Percentiles rank a stretch among this genome's conserved stretches.
Conservation (phyloP, 202 grass and related monocot genomes). For the Miscanthus sacchariflorus region DNA sequence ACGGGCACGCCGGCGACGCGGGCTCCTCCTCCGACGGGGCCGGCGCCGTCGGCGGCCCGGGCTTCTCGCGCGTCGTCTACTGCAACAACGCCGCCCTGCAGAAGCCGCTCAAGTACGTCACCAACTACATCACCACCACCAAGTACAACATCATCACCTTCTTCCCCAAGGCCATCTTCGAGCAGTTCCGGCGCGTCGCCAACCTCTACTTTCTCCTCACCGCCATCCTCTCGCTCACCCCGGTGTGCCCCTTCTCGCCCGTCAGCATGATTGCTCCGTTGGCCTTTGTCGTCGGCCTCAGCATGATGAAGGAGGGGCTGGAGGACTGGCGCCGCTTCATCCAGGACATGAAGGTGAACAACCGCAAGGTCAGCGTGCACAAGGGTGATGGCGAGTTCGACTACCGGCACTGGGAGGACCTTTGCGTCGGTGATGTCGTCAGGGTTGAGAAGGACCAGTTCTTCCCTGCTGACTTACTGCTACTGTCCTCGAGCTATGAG, state of each 20-base stretch:
- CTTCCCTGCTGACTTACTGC: conserved; percentile 90
- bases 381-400: conserved; percentile 67
- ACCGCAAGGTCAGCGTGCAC: conserved; percentile 76
- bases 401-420: conserved; percentile 77
- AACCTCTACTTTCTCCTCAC: conserved; percentile 98
- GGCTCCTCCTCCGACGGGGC: conserved; percentile 27
- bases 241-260: conserved; percentile 79
- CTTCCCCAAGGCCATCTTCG: conserved; percentile 96
- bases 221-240: conserved; percentile 90
- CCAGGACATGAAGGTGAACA: conserved; percentile 98
- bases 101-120: conserved; percentile 83
- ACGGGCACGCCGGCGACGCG: conserved; percentile 33
- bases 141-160: conserved; percentile 97
- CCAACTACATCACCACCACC: conserved; percentile 94
- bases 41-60: conserved; percentile 67
- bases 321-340: conserved; percentile 97
- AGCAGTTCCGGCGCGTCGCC: conserved; percentile 97
- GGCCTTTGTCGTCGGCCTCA: conserved; percentile 86
- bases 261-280: conserved; percentile 92
- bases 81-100: conserved; percentile 81
- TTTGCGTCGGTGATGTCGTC: conserved; percentile 86
- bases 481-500: conserved; percentile 91
- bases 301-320: conserved; percentile 94
- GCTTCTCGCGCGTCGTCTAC: conserved; percentile 83
- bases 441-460: conserved; percentile 98